These are phyloP conservation scores for Fusarium irregulare DNA, from an alignment of 2,329 filamentous ascomycete species.

Conservation along the genomic window DNA sequence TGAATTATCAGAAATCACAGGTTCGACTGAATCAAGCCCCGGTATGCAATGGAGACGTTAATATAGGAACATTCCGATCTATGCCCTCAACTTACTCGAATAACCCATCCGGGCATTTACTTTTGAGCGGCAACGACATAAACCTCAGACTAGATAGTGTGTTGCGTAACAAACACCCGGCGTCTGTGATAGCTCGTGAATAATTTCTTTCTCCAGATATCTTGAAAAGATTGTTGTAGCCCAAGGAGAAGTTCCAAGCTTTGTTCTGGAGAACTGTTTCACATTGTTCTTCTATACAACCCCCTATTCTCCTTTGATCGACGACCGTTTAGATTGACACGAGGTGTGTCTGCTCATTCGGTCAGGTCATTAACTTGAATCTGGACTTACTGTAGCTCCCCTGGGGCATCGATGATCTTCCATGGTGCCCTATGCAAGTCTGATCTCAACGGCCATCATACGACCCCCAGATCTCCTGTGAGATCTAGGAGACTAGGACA, in stretches of 20 bases:
- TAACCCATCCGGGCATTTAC: background rate
- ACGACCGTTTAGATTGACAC: background rate
- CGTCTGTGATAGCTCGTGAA: background rate
- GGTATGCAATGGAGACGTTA: background rate
- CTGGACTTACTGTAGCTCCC: background rate
- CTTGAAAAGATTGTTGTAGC: background rate
- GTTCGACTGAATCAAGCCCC: background rate
- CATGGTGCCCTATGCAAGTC: conserved; percentile 1
- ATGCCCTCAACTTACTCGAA: background rate
- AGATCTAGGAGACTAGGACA: background rate
- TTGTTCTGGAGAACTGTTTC: background rate
- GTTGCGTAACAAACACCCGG: background rate
- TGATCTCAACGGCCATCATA: conserved; percentile 1
- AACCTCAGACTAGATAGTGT: background rate
- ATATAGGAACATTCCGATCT: background rate
- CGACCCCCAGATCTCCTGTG: background rate
- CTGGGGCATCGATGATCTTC: conserved; percentile 5
- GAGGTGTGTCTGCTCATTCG: background rate
- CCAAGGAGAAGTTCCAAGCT: background rate
- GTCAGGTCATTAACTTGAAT: background rate
- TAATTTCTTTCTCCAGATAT: background rate
- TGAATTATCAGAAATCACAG: conserved; percentile 11
- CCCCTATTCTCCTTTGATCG: background rate
- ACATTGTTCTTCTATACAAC: background rate
- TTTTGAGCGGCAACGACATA: background rate